Evolutionary conservation across 1,284 basidiomycete genomes (phyloP), one percentile per base, ranked within the genome.

Genomic region (Ceratobasidium sp.): DNA sequence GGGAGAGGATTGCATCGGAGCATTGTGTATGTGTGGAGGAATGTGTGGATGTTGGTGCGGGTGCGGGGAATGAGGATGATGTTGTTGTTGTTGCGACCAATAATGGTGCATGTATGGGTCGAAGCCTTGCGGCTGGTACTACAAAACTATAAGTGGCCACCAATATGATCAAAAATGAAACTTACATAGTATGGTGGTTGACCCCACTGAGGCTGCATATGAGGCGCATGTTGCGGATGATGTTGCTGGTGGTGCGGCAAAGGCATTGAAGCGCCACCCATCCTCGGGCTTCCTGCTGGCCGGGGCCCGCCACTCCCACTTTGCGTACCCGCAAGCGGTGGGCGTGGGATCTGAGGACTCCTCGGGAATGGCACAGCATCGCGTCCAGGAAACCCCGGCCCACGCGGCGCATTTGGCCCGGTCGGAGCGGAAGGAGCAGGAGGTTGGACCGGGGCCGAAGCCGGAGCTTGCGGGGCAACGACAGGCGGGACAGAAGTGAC

Each of bases 71-170:
- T 74, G 71, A 11, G 81, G 80, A 72, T 76, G 74, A 58, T 76
- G 77, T 79, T 82, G 74, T 78, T 79, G 72, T 24, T 72, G 71
- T 53, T 75, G 74, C 2, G 72, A 62, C 43, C 74, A 75, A 27
- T 74, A 73, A 13, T 58, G 54, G 11, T 61, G 59, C 56, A 66
- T 75, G 31, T 68, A 59, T 39, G 75, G 58, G 41, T 72, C 53
- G 51, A 27, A 69, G 19, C 41, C 54, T 22, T 39, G 66, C 22
- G 56, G 53, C 9, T 48, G 71, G 46, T 69, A 56, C 34, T 65
- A 66, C n/a, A 66, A 61, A 34, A 24, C 7, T 22, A 39, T 41
- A 54, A 62, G 29, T 49, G 43, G 39, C 14, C 8, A 48, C 3
- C 19, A 48, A 63, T 29, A 19, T 7, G 14, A 24, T 29, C 22